These are phyloP conservation scores for Boletus rufocinnamomeus DNA, from an alignment of 768 basidiomycete genomes.

Conservation along the genomic window DNA sequence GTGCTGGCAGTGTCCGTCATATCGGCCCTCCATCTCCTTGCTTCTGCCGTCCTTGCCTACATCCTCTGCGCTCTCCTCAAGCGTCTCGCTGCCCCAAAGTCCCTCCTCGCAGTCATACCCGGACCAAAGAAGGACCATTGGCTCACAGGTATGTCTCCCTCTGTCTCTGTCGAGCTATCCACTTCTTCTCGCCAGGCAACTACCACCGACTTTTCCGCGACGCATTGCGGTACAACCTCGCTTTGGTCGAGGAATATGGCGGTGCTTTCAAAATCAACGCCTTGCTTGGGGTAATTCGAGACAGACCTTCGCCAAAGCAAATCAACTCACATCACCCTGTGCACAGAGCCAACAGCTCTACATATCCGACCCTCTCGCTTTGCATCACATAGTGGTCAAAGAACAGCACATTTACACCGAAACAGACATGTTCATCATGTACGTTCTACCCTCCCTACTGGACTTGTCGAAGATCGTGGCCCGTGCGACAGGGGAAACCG, in stretches of 20 bases:
- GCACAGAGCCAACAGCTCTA: constrained; percentile 35
- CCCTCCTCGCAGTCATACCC: constrained; percentile 25
- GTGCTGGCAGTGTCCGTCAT: not conserved
- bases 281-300: constrained; percentile 34
- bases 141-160: constrained; percentile 31
- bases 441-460: not conserved
- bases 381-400: constrained; percentile 41
- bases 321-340: constrained; percentile 1
- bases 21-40: constrained; percentile 4
- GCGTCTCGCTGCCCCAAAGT: constrained; percentile 7
- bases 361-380: constrained; percentile 40
- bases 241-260: constrained; percentile 34
- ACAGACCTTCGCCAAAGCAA: not conserved
- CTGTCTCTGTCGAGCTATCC: not conserved
- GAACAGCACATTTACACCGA: constrained; percentile 41
- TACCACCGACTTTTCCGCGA: constrained; percentile 36
- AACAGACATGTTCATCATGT: constrained; percentile 38
- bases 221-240: constrained; percentile 34
- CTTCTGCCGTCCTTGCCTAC: constrained; percentile 8
- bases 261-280: constrained; percentile 38
- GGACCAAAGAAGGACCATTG: constrained; percentile 39
- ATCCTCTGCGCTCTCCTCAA: constrained; percentile 21
- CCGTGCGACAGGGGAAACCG: constrained; percentile 23
- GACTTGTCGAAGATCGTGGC: not conserved
- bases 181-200: constrained; percentile 29